Percentiles rank a stretch among this genome's conserved stretches.
phyloP scores from a whole-genome alignment of 192 early-diverging fungal species.

The Diversispora epigaea region DNA sequence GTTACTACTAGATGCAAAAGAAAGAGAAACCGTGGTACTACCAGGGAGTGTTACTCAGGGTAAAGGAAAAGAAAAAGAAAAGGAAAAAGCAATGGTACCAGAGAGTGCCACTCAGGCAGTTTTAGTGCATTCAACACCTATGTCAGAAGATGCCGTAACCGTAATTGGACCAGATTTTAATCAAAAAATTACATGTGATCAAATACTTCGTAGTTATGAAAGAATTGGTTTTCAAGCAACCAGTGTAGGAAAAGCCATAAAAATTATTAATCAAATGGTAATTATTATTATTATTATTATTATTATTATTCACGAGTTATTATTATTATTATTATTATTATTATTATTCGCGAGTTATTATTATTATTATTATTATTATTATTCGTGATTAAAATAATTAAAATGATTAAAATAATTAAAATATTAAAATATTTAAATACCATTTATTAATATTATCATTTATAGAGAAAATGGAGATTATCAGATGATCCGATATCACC shows the following conservation, averaged over 20 bases:
- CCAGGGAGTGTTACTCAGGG: too few relatives aligned
- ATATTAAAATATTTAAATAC: constrained; percentile 22
- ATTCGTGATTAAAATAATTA: constrained; percentile 36
- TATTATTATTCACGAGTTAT: not conserved
- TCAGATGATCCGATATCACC: constrained; percentile 77
- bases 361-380: not conserved
- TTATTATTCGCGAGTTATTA: too few relatives aligned
- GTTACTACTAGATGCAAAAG: too few relatives aligned
- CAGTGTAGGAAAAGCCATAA: constrained; percentile 81
- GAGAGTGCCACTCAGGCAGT: constrained; percentile 56
- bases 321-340: constrained; percentile 6
- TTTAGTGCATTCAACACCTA: constrained; percentile 64
- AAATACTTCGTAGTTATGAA: constrained; percentile 68
- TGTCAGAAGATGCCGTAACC: constrained; percentile 63
- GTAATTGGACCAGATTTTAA: constrained; percentile 95
- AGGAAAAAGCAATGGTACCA: too few relatives aligned
- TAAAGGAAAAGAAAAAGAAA: too few relatives aligned
- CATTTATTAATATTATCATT: not conserved
- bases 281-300: constrained; percentile 6
- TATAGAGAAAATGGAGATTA: constrained; percentile 73
- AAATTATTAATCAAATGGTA: constrained; percentile 92
- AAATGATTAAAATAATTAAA: constrained; percentile 26
- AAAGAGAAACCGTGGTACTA: too few relatives aligned
- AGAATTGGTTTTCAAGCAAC: constrained; percentile 95
- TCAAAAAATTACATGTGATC: constrained; percentile 70